Evolutionary conservation across 768 basidiomycete species (phyloP), one percentile per base, ranked within the genome.

Genomic region (Strobilomyces confusus): DNA sequence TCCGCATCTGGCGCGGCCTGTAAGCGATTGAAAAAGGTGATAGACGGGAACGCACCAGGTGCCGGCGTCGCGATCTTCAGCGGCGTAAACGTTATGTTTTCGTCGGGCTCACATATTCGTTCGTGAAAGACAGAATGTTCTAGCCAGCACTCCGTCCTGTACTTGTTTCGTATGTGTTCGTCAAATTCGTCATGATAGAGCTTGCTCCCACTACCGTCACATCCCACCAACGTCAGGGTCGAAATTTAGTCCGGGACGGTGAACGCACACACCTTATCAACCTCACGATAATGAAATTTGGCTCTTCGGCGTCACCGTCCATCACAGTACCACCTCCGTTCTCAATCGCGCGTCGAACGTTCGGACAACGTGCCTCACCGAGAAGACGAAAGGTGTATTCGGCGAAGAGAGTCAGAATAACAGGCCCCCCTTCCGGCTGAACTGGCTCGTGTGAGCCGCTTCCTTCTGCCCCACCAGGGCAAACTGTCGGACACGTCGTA

Each of bases 61-160:
- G 93, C 66, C 12, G 92, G 92, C 5, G 74, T 72, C 5, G 70
- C 48, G 4, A 86, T 75, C 4, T 60, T 70, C 15, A 97, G 73
- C 1, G 93, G 93, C 4, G 69, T 69, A 61, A 90, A 92, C 0
- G 83, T 80, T 13, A 89, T 65, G 57, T 92, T 84, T 40, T 87
- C 87, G 1, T 83, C 49, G 1, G 26, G 74, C 17, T 72, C 66
- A 62, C 87, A 86, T 47, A 95, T 71, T n/a, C 80, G 77, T 42
- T 89, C 86, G 52, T 86, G 83, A 49, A 81, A 86, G 14, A 92
- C 78, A 61, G 90, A 95, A 41, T 80, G 80, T 67, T 98, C 94
- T 1, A 98, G 75, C 94, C 94, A 98, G 65, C 91, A 95, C 68
- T 97, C 94, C 0, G 94, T 95, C 41, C 93, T 81, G 62, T 84